Percentiles rank a stretch among this genome's conserved stretches.
Evolutionary conservation across 495 filamentous ascomycete species (phyloP).

Genomic region (Talaromyces nanjingensis): DNA sequence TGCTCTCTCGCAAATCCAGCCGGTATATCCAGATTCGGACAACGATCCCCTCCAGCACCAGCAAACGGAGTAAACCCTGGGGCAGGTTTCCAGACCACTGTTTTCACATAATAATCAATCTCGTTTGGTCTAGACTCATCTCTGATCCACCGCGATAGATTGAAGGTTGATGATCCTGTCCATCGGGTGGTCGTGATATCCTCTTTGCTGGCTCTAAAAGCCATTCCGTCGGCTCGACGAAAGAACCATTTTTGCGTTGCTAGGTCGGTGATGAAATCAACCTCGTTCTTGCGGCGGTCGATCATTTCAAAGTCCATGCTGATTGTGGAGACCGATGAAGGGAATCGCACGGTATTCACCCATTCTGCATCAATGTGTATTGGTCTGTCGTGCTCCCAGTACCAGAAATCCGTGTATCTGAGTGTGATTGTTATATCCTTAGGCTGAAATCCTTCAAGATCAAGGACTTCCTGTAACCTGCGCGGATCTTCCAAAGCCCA

Average conservation of each 20-base stretch:
- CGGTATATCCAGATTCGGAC: conserved; percentile 5
- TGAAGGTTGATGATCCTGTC: conserved; percentile 22
- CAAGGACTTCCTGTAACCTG: conserved; percentile 14
- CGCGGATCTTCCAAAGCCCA: conserved; percentile 14
- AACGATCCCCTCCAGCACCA: not conserved
- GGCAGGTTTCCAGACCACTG: conserved; percentile 15
- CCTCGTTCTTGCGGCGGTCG: conserved; percentile 18
- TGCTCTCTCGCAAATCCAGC: not conserved
- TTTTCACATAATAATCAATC: conserved; percentile 24
- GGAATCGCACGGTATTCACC: conserved; percentile 16
- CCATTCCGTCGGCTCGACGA: conserved; percentile 13
- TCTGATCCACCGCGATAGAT: conserved; percentile 16
- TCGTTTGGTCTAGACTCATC: conserved; percentile 20
- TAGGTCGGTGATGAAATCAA: conserved; percentile 17
- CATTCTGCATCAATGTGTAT: conserved; percentile 18
- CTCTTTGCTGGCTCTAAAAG: conserved; percentile 11
- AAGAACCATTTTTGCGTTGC: conserved; percentile 22
- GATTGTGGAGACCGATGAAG: conserved; percentile 18
- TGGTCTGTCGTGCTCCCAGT: conserved; percentile 17
- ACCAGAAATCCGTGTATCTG: conserved; percentile 26
- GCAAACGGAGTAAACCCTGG: not conserved
- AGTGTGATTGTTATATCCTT: conserved; percentile 19
- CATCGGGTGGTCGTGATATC: conserved; percentile 15
- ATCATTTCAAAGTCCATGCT: conserved; percentile 24
- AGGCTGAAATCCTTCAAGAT: conserved; percentile 15